Conservation (phyloP, 495 filamentous ascomycete genomes). For the Talaromyces borbonicus region DNA sequence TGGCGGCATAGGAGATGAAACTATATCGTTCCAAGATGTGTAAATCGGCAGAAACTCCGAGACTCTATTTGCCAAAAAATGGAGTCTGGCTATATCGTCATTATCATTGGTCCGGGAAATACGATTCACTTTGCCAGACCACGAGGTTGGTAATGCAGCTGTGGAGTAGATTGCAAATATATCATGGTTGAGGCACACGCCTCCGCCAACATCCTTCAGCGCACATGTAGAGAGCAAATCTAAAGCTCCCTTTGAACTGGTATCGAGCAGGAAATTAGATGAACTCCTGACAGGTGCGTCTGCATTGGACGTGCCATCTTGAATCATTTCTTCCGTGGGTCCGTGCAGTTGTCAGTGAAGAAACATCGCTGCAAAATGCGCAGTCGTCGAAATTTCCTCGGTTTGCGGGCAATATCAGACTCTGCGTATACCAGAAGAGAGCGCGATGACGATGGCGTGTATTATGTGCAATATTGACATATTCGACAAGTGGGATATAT, state of each 20-base stretch:
- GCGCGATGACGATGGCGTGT: no score
- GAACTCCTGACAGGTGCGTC: background rate
- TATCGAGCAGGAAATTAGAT: background rate
- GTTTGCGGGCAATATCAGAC: background rate
- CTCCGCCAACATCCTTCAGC: background rate
- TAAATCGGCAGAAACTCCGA: slow-evolving; percentile 1
- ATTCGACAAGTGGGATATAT: no score
- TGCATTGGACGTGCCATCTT: background rate
- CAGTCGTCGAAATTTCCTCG: background rate
- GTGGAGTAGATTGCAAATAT: slow-evolving; percentile 4
- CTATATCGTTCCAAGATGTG: background rate
- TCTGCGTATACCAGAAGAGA: background rate
- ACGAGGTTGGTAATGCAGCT: background rate
- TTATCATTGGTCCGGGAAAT: background rate
- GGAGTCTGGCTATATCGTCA: background rate
- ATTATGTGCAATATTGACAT: no score
- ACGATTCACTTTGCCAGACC: background rate
- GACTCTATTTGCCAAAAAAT: background rate
- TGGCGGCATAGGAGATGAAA: background rate
- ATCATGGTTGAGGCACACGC: background rate
- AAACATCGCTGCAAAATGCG: background rate
- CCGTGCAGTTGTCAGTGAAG: background rate
- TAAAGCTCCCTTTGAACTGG: background rate
- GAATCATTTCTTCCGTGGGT: background rate
- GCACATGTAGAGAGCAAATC: slow-evolving; percentile 1